A percentile compares a stretch with the other conserved stretches of the same genome.
Conservation (phyloP, 306 rosid species). For the Gastrolobium villosum region DNA sequence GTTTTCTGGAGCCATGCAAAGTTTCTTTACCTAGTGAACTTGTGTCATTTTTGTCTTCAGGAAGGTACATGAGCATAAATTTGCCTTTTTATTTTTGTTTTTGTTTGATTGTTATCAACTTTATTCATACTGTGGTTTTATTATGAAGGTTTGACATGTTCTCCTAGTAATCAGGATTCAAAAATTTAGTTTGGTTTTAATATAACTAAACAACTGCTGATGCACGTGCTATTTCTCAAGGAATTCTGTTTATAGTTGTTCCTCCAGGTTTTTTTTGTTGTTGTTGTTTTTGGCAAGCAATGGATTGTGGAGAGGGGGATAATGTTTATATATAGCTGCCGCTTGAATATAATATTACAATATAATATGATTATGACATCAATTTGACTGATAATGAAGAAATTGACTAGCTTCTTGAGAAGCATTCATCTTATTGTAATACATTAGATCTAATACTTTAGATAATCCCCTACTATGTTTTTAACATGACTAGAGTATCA, state of each 20-base stretch:
- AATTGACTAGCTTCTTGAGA: conserved; percentile 38
- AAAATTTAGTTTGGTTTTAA: conserved; percentile 34
- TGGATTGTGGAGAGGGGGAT: conserved; percentile 16
- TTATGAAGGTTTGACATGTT: conserved; percentile 17
- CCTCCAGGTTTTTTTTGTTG: not conserved
- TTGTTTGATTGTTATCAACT: conserved; percentile 33
- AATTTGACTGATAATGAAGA: conserved; percentile 35
- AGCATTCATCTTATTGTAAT: conserved; percentile 38
- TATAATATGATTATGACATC: conserved; percentile 22
- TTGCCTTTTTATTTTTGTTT: conserved; percentile 8
- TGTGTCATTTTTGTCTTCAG: conserved; percentile 72
- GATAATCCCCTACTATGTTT: conserved; percentile 34
- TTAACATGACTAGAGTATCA: not conserved
- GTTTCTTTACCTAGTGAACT: conserved; percentile 74
- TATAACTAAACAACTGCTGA: conserved; percentile 27
- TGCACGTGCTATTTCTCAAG: conserved; percentile 41
- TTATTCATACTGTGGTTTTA: conserved; percentile 25
- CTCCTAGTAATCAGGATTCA: conserved; percentile 29
- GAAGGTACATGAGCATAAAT: conserved; percentile 65
- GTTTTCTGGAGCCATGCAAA: conserved; percentile 57
- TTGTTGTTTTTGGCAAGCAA: conserved; percentile 3
- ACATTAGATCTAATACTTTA: conserved; percentile 26
- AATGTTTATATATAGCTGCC: conserved; percentile 14
- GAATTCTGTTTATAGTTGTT: conserved; percentile 19
- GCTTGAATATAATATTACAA: conserved; percentile 26